These are phyloP conservation scores for Coccomyxa sp. DNA, from an alignment of 139 green algal genomes.

Conservation along the genomic window DNA sequence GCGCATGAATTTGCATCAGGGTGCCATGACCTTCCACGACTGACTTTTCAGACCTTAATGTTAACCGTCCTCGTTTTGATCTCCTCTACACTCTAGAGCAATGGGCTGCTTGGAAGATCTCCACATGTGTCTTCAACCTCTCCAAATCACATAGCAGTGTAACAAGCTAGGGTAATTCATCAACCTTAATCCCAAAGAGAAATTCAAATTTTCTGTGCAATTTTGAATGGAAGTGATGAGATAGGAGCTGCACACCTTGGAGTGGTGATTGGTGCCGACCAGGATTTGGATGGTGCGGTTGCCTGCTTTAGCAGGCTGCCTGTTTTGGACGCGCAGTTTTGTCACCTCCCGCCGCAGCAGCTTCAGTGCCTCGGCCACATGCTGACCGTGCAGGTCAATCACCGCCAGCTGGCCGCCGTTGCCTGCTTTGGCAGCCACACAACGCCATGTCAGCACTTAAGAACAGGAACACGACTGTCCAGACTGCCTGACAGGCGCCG, in stretches of 20 bases:
- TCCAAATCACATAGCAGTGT: not conserved
- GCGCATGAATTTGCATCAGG: too few relatives aligned
- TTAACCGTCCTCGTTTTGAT: too few relatives aligned
- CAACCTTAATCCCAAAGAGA: not conserved
- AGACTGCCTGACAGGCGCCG: too few relatives aligned
- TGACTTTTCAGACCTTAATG: too few relatives aligned
- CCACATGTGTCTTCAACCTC: not conserved
- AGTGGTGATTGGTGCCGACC: slow-evolving; percentile 65
- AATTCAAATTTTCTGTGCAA: not conserved
- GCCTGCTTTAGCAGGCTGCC: not conserved
- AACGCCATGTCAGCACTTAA: too few relatives aligned
- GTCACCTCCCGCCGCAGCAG: slow-evolving; percentile 38
- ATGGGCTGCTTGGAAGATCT: not conserved
- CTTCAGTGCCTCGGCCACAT: slow-evolving; percentile 57
- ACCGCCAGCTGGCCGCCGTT: not conserved
- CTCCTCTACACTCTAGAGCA: too few relatives aligned
- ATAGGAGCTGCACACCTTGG: slow-evolving; percentile 28
- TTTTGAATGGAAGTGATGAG: not conserved
- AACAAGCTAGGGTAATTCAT: not conserved
- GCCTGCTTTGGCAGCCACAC: not conserved
- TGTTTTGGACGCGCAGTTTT: not conserved
- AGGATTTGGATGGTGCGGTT: slow-evolving; percentile 33
- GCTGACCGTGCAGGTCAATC: slow-evolving; percentile 75
- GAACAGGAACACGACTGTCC: too few relatives aligned
- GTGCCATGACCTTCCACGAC: too few relatives aligned